phyloP scores from a whole-genome alignment of 2,329 filamentous ascomycete species.

The Onygena corvina region DNA sequence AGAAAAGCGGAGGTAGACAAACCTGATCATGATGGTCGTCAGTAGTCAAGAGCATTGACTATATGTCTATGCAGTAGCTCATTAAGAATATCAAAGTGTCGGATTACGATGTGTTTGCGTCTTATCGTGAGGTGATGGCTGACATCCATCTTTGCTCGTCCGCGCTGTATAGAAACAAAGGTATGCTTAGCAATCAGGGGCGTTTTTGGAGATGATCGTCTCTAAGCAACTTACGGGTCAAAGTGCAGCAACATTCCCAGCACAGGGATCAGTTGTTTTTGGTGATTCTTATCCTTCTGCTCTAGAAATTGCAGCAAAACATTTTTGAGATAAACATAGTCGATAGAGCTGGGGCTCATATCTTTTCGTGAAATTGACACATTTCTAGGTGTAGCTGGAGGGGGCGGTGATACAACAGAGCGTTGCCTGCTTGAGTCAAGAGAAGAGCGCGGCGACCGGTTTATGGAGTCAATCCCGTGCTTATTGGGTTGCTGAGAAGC shows the following conservation, averaged over 20 bases:
- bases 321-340: constrained; percentile 55
- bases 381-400: constrained; percentile 16
- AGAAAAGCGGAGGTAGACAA: too few relatives aligned
- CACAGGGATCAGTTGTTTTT: constrained; percentile 54
- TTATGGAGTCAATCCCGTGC: constrained; percentile 32
- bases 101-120: neutral
- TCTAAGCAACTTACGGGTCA: constrained; percentile 44
- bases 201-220: too few relatives aligned
- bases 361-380: constrained; percentile 26
- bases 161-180: constrained; percentile 34
- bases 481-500: constrained; percentile 18
- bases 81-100: neutral
- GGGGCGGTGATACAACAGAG: constrained; percentile 17
- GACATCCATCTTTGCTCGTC: constrained; percentile 82
- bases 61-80: neutral
- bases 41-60: neutral
- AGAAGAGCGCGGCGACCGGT: constrained; percentile 47
- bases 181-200: neutral
- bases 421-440: constrained; percentile 42
- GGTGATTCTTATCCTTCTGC: constrained; percentile 55
- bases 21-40: too few relatives aligned
- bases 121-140: constrained; percentile 50
- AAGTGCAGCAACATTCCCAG: constrained; percentile 55
- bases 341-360: constrained; percentile 32
- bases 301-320: constrained; percentile 55